Evolutionary conservation across 2,329 filamentous ascomycete species (phyloP).

Genomic region (Mycocentrospora acerina): DNA sequence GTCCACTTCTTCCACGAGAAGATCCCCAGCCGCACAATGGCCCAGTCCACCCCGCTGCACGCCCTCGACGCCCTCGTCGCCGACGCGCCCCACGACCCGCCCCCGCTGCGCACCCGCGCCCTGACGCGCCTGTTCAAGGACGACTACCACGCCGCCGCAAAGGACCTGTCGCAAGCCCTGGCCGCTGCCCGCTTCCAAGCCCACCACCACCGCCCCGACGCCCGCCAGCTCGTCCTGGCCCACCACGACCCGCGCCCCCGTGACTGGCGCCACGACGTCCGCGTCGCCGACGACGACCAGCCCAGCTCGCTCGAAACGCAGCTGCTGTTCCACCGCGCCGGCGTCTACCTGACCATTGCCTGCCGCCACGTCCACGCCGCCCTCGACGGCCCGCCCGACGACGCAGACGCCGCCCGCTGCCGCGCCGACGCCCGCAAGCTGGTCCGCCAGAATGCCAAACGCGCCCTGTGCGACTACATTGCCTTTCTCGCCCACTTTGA

Average conservation of each 20-base stretch:
- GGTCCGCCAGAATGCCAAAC: conserved; percentile 73
- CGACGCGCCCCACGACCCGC: conserved; percentile 63
- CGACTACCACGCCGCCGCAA: conserved; percentile 68
- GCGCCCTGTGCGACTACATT: conserved; percentile 73
- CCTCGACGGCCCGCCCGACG: conserved; percentile 52
- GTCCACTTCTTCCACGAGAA: conserved; percentile 95
- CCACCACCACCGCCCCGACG: conserved; percentile 53
- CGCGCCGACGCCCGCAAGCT: conserved; percentile 65
- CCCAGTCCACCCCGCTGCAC: conserved; percentile 68
- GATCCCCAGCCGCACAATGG: conserved; percentile 74
- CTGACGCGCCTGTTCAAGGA: conserved; percentile 74
- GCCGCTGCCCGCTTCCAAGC: conserved; percentile 55
- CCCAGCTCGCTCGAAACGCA: conserved; percentile 75
- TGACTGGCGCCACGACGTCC: conserved; percentile 54
- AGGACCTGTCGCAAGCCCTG: conserved; percentile 70
- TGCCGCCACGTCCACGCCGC: conserved; percentile 64
- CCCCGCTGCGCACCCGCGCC: conserved; percentile 71
- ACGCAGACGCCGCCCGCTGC: conserved; percentile 49
- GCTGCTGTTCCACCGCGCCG: conserved; percentile 73
- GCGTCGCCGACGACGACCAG: conserved; percentile 64
- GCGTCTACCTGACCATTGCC: conserved; percentile 70
- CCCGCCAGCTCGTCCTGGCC: conserved; percentile 56
- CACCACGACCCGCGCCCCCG: conserved; percentile 43
- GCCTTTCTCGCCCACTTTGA: conserved; percentile 73
- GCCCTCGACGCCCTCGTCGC: conserved; percentile 68